Evolutionary conservation across 352 stramenopile genomes (phyloP), one percentile per base, ranked within the genome.

Genomic region (Phytophthora litchii): DNA sequence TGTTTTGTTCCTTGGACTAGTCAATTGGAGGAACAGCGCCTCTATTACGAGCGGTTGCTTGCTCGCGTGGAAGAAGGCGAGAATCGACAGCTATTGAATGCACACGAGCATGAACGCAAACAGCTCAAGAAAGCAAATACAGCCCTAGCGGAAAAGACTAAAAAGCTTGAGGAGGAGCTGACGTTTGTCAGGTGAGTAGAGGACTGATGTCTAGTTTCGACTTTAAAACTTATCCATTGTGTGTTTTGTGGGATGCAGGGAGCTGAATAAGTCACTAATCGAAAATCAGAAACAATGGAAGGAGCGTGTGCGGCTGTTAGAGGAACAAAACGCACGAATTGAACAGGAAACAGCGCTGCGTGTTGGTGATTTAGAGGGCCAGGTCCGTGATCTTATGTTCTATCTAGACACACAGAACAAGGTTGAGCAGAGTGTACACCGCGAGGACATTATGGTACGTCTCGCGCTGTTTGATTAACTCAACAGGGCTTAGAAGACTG

Each of bases 1-100:
- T 17, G 3, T 42, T 32, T 46, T 50, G 2, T 58, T 64, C 1
- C 35, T 46, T 5, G 58, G 4, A 42, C 14, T 49, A 94, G 88
- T 61, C 95, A 99, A 81, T 73, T 99, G 41, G 94, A 98, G 58
- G 88, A 98, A 46, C 97, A 99, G 76, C 86, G 95, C 0, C 67
- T 96, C 23, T 98, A 92, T 59, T 98, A 97, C 55, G 94, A 98
- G 61, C 83, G 84, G 0, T 56, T 82, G 2, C 70, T 94, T 36
- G 68, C 80, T n/a, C 81, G 69, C 41, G 67, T 76, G 10, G 77
- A 84, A 44, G 84, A 92, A 54, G 74, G 66, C 21, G 74, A 88
- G 32, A 76, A 73, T 41, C 77, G 74, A 0, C 78, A 87, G 29
- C 50, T 84, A 20, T 54, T 86, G 34, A 80, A 61, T 34, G 61